These are phyloP conservation scores for Ambrosia trifida DNA, from an alignment of 129 eudicot species.

Conservation along the genomic window DNA sequence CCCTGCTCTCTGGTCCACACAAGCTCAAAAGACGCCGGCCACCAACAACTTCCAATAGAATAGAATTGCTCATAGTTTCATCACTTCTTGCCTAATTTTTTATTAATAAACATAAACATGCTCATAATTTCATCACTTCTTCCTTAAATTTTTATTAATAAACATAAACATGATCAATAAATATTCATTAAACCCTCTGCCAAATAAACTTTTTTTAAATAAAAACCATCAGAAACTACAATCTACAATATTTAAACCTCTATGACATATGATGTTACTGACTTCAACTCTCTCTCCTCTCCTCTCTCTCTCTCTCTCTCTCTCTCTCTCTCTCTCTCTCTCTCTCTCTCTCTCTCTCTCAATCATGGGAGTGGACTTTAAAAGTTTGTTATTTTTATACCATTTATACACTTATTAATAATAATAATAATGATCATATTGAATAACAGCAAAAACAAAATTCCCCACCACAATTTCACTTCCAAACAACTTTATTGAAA, in stretches of 20 bases:
- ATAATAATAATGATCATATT: constrained; percentile 1
- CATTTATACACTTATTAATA: neutral
- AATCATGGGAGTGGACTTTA: constrained; percentile 14
- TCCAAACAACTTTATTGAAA: constrained; percentile 21
- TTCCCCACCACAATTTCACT: constrained; percentile 23
- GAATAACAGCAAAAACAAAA: constrained; percentile 24
- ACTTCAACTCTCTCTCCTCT: constrained; percentile 26
- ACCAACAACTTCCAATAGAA: too few species aligned
- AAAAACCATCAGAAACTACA: neutral
- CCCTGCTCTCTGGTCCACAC: too few species aligned
- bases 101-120: too few species aligned
- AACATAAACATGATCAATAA: neutral
- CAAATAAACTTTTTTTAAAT: neutral
- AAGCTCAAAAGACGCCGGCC: too few species aligned
- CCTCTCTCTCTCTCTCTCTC: constrained; percentile 11
- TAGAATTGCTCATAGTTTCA: too few species aligned
- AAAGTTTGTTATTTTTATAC: neutral
- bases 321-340: constrained; percentile 24
- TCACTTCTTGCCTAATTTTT: too few species aligned
- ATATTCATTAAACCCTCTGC: neutral
- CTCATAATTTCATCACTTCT: too few species aligned
- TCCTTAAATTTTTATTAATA: too few species aligned
- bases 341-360: neutral
- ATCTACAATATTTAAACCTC: constrained; percentile 14
- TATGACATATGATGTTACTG: constrained; percentile 22